These are phyloP conservation scores for Solanum megistacrolobum DNA, from an alignment of 257 asterid species.

Conservation along the genomic window DNA sequence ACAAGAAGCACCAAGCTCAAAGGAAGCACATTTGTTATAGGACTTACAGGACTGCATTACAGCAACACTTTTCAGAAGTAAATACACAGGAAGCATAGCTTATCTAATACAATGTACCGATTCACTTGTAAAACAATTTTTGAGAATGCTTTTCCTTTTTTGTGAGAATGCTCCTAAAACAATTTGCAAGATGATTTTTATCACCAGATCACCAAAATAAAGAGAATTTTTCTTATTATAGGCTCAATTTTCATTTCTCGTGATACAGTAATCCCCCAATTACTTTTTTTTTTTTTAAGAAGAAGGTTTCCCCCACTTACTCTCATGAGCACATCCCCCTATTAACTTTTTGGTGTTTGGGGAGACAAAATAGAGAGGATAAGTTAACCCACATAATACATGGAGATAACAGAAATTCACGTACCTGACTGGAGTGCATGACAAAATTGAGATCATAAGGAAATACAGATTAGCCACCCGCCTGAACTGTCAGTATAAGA, in stretches of 20 bases:
- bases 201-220: neutral
- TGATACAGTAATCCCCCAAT: neutral
- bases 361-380: neutral
- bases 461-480: constrained; percentile 99
- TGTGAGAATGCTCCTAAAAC: neutral
- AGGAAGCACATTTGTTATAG: constrained; percentile 95
- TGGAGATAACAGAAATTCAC: neutral
- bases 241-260: neutral
- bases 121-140: neutral
- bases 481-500: constrained; percentile 85
- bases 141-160: neutral
- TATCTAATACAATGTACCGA: neutral
- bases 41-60: constrained; percentile 94
- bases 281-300: neutral
- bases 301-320: neutral
- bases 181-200: neutral
- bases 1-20: constrained; percentile 93
- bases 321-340: neutral
- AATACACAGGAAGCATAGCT: neutral
- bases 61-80: neutral
- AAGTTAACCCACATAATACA: neutral
- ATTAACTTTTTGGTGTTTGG: neutral
- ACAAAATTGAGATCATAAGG: constrained; percentile 94
- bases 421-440: constrained; percentile 98
- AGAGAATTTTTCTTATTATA: neutral